Evolutionary conservation across 495 filamentous ascomycete genomes (phyloP), one percentile per base, ranked within the genome.

Genomic region (Extremus antarcticus): DNA sequence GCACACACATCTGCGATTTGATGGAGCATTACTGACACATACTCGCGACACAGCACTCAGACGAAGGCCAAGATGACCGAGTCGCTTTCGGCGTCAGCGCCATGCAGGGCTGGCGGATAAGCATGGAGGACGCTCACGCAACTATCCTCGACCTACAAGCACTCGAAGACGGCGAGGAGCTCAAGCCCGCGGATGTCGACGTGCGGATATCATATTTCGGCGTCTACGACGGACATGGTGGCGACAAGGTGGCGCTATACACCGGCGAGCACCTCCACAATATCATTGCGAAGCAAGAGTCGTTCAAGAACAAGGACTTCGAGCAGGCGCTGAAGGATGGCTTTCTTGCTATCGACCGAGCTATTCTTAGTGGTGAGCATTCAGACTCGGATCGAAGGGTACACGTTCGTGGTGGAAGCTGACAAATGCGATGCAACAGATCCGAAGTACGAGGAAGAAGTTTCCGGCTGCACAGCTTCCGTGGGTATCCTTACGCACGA

Each of bases 41-140:
- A 19, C 7, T 17, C 45, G 16, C 43, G 21, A 9, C 60, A 59
- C 35, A 98, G 92, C 73, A 80, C 68, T 97, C 92, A 55, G 81
- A 83, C 66, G 82, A 84, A 64, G 91, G 92, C 69, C 85, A 85
- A 73, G 90, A 96, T 86, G 90, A 95, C 60, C 83, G 87, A 68
- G 80, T 94, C 65, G 68, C 90, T 59, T 98, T 85, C 68, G 92
- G 94, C 63, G 81, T 98, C 57, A 97, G 94, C 60, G 87, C 88
- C 70, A 98, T 98, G 92, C 92, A 98, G 73, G 92, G 92, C 75
- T 98, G 92, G 92, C 86, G 92, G 71, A 96, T 97, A 70, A 94
- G 87, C 71, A 98, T 98, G 92, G 92, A 98, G 70, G 92, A 98
- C 66, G 83, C 92, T 54, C 92, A 98, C 73, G 87, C 88, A 38